Evolutionary conservation across 106 monocot genomes (phyloP).

Genomic region (Platanthera guangdongensis): DNA sequence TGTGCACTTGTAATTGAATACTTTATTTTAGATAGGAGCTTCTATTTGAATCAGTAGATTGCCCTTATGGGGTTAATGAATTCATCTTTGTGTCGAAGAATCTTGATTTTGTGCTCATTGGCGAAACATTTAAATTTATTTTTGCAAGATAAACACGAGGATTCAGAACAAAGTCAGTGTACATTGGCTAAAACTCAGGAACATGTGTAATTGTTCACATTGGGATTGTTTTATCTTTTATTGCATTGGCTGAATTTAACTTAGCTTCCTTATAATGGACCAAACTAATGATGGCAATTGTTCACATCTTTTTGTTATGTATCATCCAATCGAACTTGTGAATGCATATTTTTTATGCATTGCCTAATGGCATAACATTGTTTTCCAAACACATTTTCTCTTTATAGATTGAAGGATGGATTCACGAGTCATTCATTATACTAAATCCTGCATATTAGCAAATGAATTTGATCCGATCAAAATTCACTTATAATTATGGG

Average conservation of each 20-base stretch:
- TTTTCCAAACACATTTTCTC: not conserved
- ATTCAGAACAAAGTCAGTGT: not conserved
- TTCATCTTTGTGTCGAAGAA: not conserved
- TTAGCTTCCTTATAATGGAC: not conserved
- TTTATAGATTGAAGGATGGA: not conserved
- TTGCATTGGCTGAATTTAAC: conserved; percentile 1
- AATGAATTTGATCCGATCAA: not conserved
- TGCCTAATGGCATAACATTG: not conserved
- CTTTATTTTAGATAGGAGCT: not conserved
- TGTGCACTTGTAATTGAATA: not conserved
- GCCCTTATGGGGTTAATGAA: not conserved
- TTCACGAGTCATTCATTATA: not conserved
- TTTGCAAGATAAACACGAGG: not conserved
- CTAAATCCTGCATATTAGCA: not conserved
- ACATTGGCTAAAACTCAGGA: not conserved
- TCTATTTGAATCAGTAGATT: not conserved
- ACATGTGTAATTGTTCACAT: not conserved
- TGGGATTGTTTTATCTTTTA: not conserved
- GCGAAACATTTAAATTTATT: not conserved
- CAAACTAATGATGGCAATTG: not conserved
- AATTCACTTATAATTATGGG: not conserved
- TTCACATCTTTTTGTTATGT: not conserved
- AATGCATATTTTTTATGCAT: not conserved
- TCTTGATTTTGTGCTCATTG: not conserved
- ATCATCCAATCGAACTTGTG: not conserved